Evolutionary conservation across 768 basidiomycete species (phyloP).

Genomic region (Pholiota microspora): DNA sequence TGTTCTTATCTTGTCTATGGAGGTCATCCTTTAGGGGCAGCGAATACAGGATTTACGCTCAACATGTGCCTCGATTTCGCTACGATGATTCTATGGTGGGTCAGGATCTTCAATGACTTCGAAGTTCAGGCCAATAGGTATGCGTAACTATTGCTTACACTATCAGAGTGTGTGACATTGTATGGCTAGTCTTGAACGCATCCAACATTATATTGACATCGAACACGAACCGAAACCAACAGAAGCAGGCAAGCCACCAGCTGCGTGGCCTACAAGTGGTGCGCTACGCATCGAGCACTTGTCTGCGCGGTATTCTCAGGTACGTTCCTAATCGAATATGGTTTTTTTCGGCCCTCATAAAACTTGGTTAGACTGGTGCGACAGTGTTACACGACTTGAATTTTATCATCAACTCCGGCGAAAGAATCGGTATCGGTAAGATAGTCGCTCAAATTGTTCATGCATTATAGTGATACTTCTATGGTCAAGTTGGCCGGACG

Average conservation of each 20-base stretch:
- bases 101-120: slow-evolving; percentile 40
- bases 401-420: slow-evolving; percentile 10
- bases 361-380: slow-evolving; percentile 4
- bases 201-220: slow-evolving; percentile 58
- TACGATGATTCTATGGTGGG: slow-evolving; percentile 48
- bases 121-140: slow-evolving; percentile 37
- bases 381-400: slow-evolving; percentile 11
- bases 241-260: slow-evolving; percentile 45
- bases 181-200: slow-evolving; percentile 61
- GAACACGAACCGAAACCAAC: slow-evolving; percentile 51
- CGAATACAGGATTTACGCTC: slow-evolving; percentile 50
- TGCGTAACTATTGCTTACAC: neutral
- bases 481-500: slow-evolving; percentile 20
- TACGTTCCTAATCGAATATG: neutral
- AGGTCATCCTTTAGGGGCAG: slow-evolving; percentile 33
- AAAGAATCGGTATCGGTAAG: slow-evolving; percentile 15
- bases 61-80: slow-evolving; percentile 59
- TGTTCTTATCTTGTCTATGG: slow-evolving; percentile 54
- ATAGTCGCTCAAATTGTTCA: neutral
- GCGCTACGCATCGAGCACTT: slow-evolving; percentile 50
- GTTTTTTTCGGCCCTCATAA: too few relatives aligned
- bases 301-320: slow-evolving; percentile 50
- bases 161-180: too few relatives aligned
- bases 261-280: slow-evolving; percentile 63
- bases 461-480: neutral